phyloP scores from a whole-genome alignment of 106 monocot species.

The Dactylorhiza incarnata region DNA sequence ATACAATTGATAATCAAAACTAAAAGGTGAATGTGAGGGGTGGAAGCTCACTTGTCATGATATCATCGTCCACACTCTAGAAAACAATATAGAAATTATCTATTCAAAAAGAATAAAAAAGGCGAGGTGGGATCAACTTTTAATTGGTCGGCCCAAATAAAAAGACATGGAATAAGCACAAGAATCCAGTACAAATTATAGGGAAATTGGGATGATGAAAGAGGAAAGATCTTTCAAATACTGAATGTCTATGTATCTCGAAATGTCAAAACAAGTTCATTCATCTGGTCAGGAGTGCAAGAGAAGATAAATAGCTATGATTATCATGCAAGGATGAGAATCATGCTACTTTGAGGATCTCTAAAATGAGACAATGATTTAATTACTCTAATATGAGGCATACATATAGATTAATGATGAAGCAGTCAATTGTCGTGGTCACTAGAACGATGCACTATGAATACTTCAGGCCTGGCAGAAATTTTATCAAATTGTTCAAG shows the following conservation, averaged over 20 bases:
- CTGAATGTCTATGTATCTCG: not conserved
- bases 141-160: too few relatives aligned
- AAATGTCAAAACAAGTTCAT: not conserved
- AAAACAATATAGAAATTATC: too few relatives aligned
- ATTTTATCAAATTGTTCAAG: not conserved
- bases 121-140: too few relatives aligned
- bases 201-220: not conserved
- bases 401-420: not conserved
- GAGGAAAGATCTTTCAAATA: not conserved
- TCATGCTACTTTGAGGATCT: not conserved
- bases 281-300: not conserved
- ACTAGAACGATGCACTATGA: not conserved
- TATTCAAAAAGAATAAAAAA: too few relatives aligned
- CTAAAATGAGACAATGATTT: not conserved
- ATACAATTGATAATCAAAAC: too few relatives aligned
- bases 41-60: too few relatives aligned
- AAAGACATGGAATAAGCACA: not conserved
- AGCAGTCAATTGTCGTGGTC: not conserved
- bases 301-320: not conserved
- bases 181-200: not conserved
- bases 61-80: too few relatives aligned
- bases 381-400: too few relatives aligned
- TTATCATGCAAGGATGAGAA: conserved; percentile 1
- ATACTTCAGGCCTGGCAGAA: conserved; percentile 3
- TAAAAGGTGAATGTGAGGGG: too few relatives aligned